Evolutionary conservation across 331 rosid genomes (phyloP), one percentile per base, ranked within the genome.

Genomic region (Saraca asoca): DNA sequence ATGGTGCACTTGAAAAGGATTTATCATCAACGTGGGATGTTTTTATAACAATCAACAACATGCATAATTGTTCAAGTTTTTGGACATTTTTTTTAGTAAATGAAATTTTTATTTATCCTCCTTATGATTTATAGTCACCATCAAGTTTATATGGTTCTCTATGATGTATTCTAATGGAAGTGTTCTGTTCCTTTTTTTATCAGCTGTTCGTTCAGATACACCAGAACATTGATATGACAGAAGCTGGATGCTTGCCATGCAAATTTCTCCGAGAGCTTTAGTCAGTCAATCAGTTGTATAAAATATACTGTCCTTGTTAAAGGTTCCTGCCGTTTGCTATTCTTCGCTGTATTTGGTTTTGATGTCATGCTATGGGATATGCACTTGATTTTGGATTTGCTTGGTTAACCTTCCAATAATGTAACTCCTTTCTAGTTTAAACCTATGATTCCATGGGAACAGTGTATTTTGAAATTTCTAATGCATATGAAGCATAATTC

Each of bases 141-240:
- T 61, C 12, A 14, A 12, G 43, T 60, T 60, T 19, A 19, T 74
- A 31, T 38, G 5, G 15, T 12, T 60, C 41, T 43, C 14, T 43
- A 33, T 70, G 53, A 6, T 18, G 58, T 24, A 59, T 19, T 49
- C 74, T 77, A 66, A 77, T 59, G 33, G 6, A 64, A 34, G 60
- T 70, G 56, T 20, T 65, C 12, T 1, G 13, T 70, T 51, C 7
- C 5, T 41, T 57, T 13, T 62, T 29, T 52, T 24, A n/a, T 60
- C 82, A 81, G 82, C 78, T 31, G 0, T 74, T 66, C 85, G 85
- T 7, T 60, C 82, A 12, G 85, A 77, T 64, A 57, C 78, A 13
- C 3, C 73, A 13, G 75, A 59, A 12, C 48, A 7, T 3, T 73
- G 74, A 81, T 49, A 33, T 18, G n/a, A 31, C 18, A 50, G 24